Evolutionary conservation across 257 asterid genomes (phyloP).

Genomic region (Rubia yunnanensis): DNA sequence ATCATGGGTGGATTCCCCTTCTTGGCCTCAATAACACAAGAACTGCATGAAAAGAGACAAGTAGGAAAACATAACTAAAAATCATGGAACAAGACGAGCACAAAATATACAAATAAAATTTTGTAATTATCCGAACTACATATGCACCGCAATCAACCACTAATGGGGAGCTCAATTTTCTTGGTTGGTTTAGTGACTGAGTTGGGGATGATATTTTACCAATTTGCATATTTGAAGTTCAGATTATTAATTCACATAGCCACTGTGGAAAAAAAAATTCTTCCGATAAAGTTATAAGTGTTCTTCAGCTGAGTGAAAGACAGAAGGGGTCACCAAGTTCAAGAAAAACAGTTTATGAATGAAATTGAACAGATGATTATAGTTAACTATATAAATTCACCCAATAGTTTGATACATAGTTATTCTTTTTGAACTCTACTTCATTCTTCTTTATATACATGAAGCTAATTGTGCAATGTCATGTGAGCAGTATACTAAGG

Average conservation of each 20-base stretch:
- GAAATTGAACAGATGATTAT: neutral
- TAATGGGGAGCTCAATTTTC: neutral
- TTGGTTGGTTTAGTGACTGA: neutral
- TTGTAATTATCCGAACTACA: neutral
- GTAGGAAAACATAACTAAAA: slow-evolving; percentile 5
- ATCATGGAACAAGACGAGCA: neutral
- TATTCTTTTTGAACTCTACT: neutral
- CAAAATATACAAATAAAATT: neutral
- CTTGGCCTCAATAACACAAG: slow-evolving; percentile 66
- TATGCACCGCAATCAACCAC: neutral
- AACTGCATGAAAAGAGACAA: slow-evolving; percentile 29
- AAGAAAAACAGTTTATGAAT: neutral
- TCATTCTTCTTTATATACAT: neutral
- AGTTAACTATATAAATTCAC: neutral
- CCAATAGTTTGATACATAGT: too few species aligned
- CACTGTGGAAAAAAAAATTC: neutral
- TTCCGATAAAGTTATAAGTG: neutral
- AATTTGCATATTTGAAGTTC: too few species aligned
- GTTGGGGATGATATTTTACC: neutral
- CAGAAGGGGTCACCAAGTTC: neutral
- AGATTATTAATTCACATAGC: neutral
- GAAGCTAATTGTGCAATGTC: neutral
- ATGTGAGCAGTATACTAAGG: neutral
- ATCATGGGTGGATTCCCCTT: slow-evolving; percentile 83
- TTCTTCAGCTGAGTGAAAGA: neutral